Evolutionary conservation across 495 filamentous ascomycete genomes (phyloP), one percentile per base, ranked within the genome.

Genomic region (Aspergillus hancockii): DNA sequence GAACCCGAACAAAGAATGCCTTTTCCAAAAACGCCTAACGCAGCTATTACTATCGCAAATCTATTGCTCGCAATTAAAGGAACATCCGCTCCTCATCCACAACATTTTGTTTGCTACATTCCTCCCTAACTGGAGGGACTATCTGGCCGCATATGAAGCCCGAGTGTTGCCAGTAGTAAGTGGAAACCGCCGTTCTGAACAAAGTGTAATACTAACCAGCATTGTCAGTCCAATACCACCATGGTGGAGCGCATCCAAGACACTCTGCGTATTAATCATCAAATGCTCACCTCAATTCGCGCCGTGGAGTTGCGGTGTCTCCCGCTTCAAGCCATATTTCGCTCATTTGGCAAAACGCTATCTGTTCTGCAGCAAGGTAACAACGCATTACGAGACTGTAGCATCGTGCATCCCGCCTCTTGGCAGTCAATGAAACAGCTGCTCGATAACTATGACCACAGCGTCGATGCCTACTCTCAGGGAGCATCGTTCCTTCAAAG

Each of bases 71-170:
- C 49, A 49, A 36, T 30, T 61, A 16, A 59, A 60, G 22, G 16
- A 30, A 6, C 25, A 61, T 12, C 62, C 71, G 2, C 67, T 72
- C 9, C 63, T 64, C 60, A 55, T 79, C 6, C 77, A 80, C 43
- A 62, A 60, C 28, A 49, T 71, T 3, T 47, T 78, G 0, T 75
- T 81, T 28, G 59, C 72, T 0, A 60, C 69, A 0, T 80, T 75
- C 55, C 65, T 75, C 18, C 68, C 70, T 3, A 59, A 63, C 6
- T 81, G 75, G 72, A 70, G 79, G 31, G 61, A 63, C 8, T 76
- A 76, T 31, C 70, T 80, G 16, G 65, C 63, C 21, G 61, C 55
- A 22, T 54, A 74, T 4, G 77, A 81, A 58, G 32, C 51, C 4
- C 55, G 64, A 13, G 65, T 77, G n/a, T 52, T 79, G 19, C 63